These are phyloP conservation scores for Blastobotrys elegans DNA, from an alignment of 1,139 yeast genomes.

Conservation along the genomic window DNA sequence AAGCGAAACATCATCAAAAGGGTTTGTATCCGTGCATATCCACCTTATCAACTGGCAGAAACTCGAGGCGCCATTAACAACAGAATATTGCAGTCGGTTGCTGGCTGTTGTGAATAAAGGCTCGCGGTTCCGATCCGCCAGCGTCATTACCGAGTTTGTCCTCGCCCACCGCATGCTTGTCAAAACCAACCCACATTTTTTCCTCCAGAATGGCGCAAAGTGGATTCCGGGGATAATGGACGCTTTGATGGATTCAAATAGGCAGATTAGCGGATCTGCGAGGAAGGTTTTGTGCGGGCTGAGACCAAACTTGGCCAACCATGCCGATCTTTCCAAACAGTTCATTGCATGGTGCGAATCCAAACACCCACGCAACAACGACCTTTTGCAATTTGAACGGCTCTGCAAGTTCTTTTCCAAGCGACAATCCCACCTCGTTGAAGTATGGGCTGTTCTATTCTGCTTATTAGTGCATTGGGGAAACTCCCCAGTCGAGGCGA, in stretches of 20 bases:
- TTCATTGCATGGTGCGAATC: not conserved
- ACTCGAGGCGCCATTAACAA: slow-evolving; percentile 21
- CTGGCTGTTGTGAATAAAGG: slow-evolving; percentile 20
- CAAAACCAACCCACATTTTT: slow-evolving; percentile 17
- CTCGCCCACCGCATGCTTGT: slow-evolving; percentile 19
- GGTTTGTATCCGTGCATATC: slow-evolving; percentile 25
- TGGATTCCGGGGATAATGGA: slow-evolving; percentile 26
- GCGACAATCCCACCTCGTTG: not conserved
- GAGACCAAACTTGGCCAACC: not conserved
- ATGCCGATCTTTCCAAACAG: slow-evolving; percentile 1
- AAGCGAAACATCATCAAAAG: slow-evolving; percentile 20
- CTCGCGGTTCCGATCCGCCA: slow-evolving; percentile 23
- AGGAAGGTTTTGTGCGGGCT: slow-evolving; percentile 17
- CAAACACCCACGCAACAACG: not conserved
- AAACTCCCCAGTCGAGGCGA: not conserved
- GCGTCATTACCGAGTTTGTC: slow-evolving; percentile 25
- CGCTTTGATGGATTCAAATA: slow-evolving; percentile 20
- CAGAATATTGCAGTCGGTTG: slow-evolving; percentile 22
- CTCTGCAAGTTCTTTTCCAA: too few species aligned
- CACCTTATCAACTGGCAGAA: slow-evolving; percentile 27
- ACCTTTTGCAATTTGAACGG: not conserved
- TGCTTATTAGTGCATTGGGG: slow-evolving; percentile 4
- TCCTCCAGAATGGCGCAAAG: slow-evolving; percentile 19
- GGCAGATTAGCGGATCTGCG: slow-evolving; percentile 22
- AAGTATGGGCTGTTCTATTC: slow-evolving; percentile 3